Evolutionary conservation across 2,329 filamentous ascomycete genomes (phyloP).

Genomic region (Penicillium freii): DNA sequence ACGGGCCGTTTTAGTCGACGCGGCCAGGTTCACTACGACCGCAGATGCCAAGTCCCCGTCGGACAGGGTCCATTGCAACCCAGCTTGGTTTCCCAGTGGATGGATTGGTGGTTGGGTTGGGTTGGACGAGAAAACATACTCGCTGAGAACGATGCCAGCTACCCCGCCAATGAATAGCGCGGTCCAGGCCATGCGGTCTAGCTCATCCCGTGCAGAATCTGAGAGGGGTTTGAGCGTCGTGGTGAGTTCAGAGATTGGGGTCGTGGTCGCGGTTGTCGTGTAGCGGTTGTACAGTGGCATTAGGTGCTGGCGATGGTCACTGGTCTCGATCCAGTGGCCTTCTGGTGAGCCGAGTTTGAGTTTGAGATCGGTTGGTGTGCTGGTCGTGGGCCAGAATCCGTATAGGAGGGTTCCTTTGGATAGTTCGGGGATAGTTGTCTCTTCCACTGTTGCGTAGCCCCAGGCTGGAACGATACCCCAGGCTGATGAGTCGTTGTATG

Average conservation of each 20-base stretch:
- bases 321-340: conserved; percentile 42
- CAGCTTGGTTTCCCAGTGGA: conserved; percentile 12
- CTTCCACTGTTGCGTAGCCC: conserved; percentile 48
- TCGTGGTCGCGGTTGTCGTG: conserved; percentile 12
- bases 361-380: conserved; percentile 39
- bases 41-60: conserved; percentile 37
- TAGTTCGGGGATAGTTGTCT: conserved; percentile 41
- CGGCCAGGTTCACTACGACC: conserved; percentile 33
- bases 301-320: conserved; percentile 36
- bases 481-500: conserved; percentile 35
- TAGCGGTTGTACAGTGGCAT: conserved; percentile 51
- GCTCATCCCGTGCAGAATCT: conserved; percentile 9
- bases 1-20: conserved; percentile 33
- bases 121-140: conserved; percentile 34
- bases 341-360: conserved; percentile 28
- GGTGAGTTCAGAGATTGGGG: background rate
- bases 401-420: conserved; percentile 38
- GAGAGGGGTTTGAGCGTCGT: background rate
- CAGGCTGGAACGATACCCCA: conserved; percentile 52
- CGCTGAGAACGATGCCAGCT: conserved; percentile 33
- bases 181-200: conserved; percentile 26
- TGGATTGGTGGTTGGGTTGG: conserved; percentile 15
- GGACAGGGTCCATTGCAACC: conserved; percentile 26
- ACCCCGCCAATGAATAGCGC: conserved; percentile 26
- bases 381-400: conserved; percentile 48